Evolutionary conservation across 2,329 filamentous ascomycete species (phyloP).

Genomic region (Colletotrichum filicis): DNA sequence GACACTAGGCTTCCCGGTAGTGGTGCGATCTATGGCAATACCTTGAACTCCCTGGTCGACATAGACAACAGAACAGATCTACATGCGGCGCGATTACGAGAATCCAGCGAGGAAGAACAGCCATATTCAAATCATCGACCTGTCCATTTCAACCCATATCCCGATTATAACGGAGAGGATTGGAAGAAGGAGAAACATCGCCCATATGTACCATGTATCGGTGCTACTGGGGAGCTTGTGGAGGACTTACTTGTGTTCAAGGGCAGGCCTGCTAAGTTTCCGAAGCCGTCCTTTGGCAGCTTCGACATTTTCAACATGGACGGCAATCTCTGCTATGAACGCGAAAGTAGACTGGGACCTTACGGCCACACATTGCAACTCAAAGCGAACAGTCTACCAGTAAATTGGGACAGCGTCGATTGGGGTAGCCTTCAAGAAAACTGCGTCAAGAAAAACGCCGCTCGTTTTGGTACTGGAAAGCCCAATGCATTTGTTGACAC

Average conservation of each 20-base stretch:
- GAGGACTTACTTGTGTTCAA: conserved; percentile 75
- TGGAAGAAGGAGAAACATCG: conserved; percentile 70
- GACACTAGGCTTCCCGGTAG: conserved; percentile 53
- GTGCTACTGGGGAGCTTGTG: conserved; percentile 67
- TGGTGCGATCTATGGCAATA: conserved; percentile 67
- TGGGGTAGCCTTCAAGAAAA: conserved; percentile 78
- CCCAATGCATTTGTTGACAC: conserved; percentile 55
- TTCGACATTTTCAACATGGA: conserved; percentile 71
- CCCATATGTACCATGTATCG: conserved; percentile 71
- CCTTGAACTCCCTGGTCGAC: conserved; percentile 57
- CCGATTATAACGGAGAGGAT: conserved; percentile 70
- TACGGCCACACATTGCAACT: conserved; percentile 67
- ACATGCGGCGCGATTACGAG: conserved; percentile 36
- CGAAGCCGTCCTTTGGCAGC: conserved; percentile 70
- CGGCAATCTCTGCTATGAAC: conserved; percentile 72
- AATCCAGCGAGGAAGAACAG: conserved; percentile 39
- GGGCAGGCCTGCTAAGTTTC: conserved; percentile 67
- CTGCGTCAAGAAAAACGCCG: conserved; percentile 74
- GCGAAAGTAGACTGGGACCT: conserved; percentile 75
- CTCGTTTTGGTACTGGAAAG: conserved; percentile 65
- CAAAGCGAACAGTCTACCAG: conserved; percentile 54
- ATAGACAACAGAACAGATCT: conserved; percentile 49
- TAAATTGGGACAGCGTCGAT: conserved; percentile 72
- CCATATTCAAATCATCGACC: conserved; percentile 53
- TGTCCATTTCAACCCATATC: conserved; percentile 76